Evolutionary conservation across 1,284 basidiomycete species (phyloP).

Genomic region (Hypsizygus ulmarius): DNA sequence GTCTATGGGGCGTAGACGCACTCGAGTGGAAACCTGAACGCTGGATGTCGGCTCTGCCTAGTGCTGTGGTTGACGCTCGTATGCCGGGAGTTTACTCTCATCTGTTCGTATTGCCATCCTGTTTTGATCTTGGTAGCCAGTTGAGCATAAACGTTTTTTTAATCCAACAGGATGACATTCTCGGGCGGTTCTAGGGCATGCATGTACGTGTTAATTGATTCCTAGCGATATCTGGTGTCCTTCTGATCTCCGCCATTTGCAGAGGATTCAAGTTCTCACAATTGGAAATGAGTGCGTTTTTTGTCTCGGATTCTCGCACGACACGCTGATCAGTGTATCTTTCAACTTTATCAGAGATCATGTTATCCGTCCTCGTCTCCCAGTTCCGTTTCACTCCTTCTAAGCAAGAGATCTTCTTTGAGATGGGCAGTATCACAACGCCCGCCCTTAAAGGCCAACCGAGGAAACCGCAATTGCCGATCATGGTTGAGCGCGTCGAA

Average conservation of each 20-base stretch:
- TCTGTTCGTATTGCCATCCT: conserved; percentile 8
- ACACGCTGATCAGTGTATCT: background rate
- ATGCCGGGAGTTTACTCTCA: conserved; percentile 16
- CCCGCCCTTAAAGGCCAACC: conserved; percentile 13
- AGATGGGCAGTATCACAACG: conserved; percentile 12
- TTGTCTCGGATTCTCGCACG: background rate
- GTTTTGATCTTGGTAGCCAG: background rate
- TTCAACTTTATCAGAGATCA: conserved; percentile 10
- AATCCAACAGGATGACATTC: conserved; percentile 28
- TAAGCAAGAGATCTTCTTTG: conserved; percentile 18
- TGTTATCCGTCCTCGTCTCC: conserved; percentile 18
- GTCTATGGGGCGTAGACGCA: conserved; percentile 32
- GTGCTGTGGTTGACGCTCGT: conserved; percentile 15
- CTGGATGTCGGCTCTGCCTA: conserved; percentile 30
- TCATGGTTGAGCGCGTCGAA: conserved; percentile 7
- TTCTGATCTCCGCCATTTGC: background rate
- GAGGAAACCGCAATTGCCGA: conserved; percentile 7
- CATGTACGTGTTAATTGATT: conserved; percentile 21
- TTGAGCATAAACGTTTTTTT: background rate
- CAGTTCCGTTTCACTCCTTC: conserved; percentile 16
- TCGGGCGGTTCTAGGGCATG: conserved; percentile 28
- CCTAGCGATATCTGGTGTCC: background rate
- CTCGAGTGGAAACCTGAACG: conserved; percentile 36
- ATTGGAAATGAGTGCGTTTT: conserved; percentile 32
- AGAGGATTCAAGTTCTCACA: conserved; percentile 33